A percentile compares a stretch with the other conserved stretches of the same genome.
These are phyloP conservation scores for Suhomyces sp. DNA, from an alignment of 805 yeast genomes.

Conservation along the genomic window DNA sequence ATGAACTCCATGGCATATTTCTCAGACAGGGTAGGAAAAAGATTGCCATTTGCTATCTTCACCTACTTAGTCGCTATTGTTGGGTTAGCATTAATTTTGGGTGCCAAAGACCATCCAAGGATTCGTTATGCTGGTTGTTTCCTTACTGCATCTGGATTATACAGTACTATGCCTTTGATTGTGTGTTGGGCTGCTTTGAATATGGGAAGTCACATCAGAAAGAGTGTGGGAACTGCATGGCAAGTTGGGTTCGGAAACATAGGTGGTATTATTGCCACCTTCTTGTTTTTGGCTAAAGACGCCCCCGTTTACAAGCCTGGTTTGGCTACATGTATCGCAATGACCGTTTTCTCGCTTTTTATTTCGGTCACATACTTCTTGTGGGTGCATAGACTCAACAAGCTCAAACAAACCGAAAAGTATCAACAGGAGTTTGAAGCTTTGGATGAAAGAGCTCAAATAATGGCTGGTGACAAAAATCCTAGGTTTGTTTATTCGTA, in stretches of 20 bases:
- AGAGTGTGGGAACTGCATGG: conserved; percentile 57
- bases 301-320: conserved; percentile 63
- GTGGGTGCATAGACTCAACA: conserved; percentile 19
- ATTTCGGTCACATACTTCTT: conserved; percentile 34
- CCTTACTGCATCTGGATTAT: conserved; percentile 56
- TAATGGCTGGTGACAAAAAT: conserved; percentile 37
- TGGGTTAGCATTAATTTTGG: conserved; percentile 59
- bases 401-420: conserved; percentile 22
- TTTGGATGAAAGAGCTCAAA: conserved; percentile 28
- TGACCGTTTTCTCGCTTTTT: conserved; percentile 43
- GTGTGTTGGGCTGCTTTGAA: conserved; percentile 68
- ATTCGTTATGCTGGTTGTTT: conserved; percentile 64
- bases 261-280: conserved; percentile 69
- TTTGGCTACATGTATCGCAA: conserved; percentile 49
- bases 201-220: conserved; percentile 61
- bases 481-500: conserved; percentile 38
- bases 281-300: conserved; percentile 51
- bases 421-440: conserved; percentile 28
- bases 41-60: conserved; percentile 48
- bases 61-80: conserved; percentile 39
- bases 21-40: conserved; percentile 47
- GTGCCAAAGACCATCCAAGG: conserved; percentile 35
- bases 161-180: conserved; percentile 65
- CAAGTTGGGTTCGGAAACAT: conserved; percentile 73
- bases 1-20: conserved; percentile 58